Conservation (phyloP, 768 basidiomycete genomes). For the Tricholoma furcatifolium region DNA sequence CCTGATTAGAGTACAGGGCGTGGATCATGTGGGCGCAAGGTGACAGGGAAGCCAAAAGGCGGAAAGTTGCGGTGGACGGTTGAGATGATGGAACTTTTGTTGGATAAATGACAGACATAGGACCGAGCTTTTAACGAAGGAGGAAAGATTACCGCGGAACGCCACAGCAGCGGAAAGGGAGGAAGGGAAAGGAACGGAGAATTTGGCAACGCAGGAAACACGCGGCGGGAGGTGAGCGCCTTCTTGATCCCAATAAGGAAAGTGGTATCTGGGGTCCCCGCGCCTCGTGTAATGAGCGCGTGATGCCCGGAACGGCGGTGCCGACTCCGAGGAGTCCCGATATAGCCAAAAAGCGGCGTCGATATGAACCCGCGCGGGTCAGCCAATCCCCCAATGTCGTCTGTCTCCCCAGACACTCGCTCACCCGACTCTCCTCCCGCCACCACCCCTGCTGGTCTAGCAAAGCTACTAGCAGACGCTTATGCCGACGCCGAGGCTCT, state of each 20-base stretch:
- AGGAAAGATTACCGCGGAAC: not conserved
- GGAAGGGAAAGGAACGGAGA: not conserved
- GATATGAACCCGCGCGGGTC: conserved; percentile 2
- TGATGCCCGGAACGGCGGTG: conserved; percentile 23
- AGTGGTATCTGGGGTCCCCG: conserved; percentile 12
- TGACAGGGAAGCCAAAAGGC: not conserved
- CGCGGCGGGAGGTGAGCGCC: conserved; percentile 19
- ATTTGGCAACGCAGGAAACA: conserved; percentile 12
- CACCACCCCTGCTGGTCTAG: conserved; percentile 43
- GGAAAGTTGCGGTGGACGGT: not conserved
- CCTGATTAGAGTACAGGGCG: not conserved
- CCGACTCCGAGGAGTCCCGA: conserved; percentile 17
- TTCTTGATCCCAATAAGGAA: conserved; percentile 17
- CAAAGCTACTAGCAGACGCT: conserved; percentile 51
- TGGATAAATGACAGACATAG: not conserved
- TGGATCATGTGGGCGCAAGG: not conserved
- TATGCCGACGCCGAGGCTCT: conserved; percentile 54
- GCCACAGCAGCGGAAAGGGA: not conserved
- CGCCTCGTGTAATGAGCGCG: conserved; percentile 20
- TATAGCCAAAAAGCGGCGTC: conserved; percentile 7
- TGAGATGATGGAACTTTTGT: not conserved
- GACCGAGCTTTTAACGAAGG: too few relatives aligned
- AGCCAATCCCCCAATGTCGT: not conserved
- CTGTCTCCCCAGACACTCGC: conserved; percentile 10
- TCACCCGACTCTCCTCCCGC: not conserved